Conservation (phyloP, 129 eudicot genomes). For the Escallonia rubra region DNA sequence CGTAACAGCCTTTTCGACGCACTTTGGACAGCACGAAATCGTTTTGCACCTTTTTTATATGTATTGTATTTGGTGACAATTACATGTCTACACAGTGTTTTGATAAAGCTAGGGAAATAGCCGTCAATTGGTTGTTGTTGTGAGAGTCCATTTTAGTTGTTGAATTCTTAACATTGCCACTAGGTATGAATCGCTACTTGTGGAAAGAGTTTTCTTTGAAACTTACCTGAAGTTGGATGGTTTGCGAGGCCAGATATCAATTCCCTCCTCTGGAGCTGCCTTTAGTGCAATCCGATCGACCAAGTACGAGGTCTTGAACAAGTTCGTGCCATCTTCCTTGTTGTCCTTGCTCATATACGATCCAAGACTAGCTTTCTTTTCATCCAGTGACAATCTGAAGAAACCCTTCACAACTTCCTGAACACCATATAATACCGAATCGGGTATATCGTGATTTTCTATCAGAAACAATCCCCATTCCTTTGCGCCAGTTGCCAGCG, state of each 20-base stretch:
- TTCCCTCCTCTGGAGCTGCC: slow-evolving; percentile 38
- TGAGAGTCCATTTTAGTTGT: too few species aligned
- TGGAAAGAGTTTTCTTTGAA: too few species aligned
- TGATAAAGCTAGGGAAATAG: too few species aligned
- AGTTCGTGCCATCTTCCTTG: slow-evolving; percentile 51
- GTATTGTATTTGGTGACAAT: too few species aligned
- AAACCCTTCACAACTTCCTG: slow-evolving; percentile 40
- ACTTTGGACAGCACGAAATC: too few species aligned
- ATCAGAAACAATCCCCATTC: slow-evolving; percentile 57
- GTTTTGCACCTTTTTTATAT: too few species aligned
- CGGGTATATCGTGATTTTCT: slow-evolving; percentile 40
- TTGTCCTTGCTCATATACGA: slow-evolving; percentile 37
- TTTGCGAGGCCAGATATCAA: slow-evolving; percentile 42
- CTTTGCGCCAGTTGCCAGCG: slow-evolving; percentile 31
- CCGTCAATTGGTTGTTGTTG: too few species aligned
- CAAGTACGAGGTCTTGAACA: slow-evolving; percentile 50
- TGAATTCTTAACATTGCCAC: too few species aligned
- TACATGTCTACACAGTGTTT: too few species aligned
- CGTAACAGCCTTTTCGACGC: too few species aligned
- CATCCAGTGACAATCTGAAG: slow-evolving; percentile 34
- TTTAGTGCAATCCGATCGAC: slow-evolving; percentile 46
- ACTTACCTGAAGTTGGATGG: slow-evolving; percentile 34
- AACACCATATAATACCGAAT: slow-evolving; percentile 28
- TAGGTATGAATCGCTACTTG: too few species aligned
- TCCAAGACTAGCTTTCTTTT: slow-evolving; percentile 44